Conservation (phyloP, 305 asterid genomes). For the Plantago lanceolata region DNA sequence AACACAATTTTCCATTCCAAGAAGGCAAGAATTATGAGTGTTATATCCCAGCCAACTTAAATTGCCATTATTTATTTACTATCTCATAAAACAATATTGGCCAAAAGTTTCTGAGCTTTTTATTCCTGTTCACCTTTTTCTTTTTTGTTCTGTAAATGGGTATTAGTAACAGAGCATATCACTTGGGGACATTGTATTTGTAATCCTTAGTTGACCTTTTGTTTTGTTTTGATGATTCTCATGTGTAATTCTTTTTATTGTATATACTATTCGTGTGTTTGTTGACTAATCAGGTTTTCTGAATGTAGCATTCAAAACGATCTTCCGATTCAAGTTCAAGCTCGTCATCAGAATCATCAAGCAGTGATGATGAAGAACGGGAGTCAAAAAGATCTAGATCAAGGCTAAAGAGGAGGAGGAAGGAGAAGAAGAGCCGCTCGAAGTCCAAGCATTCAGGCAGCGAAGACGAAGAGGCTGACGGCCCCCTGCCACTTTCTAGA, state of each 20-base stretch:
- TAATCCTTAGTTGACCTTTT: background rate
- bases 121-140: too few species aligned
- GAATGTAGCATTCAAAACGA: constrained; percentile 41
- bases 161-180: too few species aligned
- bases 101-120: background rate
- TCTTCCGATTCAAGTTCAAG: constrained; percentile 46
- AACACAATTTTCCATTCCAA: background rate
- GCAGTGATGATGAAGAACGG: constrained; percentile 65
- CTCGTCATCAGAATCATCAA: constrained; percentile 63
- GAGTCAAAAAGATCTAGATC: constrained; percentile 73
- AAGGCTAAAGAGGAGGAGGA: constrained; percentile 59
- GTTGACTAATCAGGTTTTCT: background rate
- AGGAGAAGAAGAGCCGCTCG: constrained; percentile 55
- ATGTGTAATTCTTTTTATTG: background rate
- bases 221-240: background rate
- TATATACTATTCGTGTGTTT: background rate
- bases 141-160: too few species aligned
- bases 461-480: constrained; percentile 48
- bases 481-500: constrained; percentile 88
- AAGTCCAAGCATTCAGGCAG: constrained; percentile 47
- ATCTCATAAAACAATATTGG: background rate
- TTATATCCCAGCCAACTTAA: background rate
- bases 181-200: background rate
- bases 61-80: background rate
- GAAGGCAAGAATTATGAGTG: background rate